These are phyloP conservation scores for Trichopus zeylanicus DNA, from an alignment of 116 monocot genomes.

Conservation along the genomic window DNA sequence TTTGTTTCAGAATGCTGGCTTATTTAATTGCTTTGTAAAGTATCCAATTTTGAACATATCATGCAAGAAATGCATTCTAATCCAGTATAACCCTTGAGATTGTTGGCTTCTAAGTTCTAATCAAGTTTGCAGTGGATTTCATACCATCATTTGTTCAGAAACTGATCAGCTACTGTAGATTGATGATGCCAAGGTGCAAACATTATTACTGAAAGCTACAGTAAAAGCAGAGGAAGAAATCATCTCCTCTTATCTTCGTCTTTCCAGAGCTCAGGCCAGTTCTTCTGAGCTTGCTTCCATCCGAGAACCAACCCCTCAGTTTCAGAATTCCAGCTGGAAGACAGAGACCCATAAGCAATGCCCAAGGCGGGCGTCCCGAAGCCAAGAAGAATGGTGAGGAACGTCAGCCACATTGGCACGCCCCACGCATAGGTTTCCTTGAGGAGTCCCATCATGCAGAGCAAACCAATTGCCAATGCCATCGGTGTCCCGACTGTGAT, in stretches of 20 bases:
- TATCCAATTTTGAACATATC: conserved; percentile 1
- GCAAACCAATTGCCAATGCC: conserved; percentile 33
- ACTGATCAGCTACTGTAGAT: too few relatives aligned
- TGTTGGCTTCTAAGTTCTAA: too few relatives aligned
- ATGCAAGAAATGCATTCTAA: background rate
- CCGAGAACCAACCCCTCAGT: conserved; percentile 58
- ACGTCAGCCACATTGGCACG: conserved; percentile 49
- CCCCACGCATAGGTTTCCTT: conserved; percentile 26
- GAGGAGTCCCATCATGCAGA: conserved; percentile 25
- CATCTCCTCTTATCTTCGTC: conserved; percentile 24
- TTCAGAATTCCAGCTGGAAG: conserved; percentile 61
- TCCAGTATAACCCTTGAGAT: background rate
- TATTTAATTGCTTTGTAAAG: background rate
- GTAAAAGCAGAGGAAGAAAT: background rate
- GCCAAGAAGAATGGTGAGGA: conserved; percentile 26
- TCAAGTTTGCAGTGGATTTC: too few relatives aligned
- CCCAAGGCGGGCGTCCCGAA: conserved; percentile 70
- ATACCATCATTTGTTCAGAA: too few relatives aligned
- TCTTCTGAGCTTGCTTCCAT: conserved; percentile 44
- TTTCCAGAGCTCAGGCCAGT: conserved; percentile 82
- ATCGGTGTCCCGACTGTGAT: conserved; percentile 49
- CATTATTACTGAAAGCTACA: too few relatives aligned
- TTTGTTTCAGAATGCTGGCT: background rate
- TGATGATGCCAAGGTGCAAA: too few relatives aligned
- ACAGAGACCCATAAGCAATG: conserved; percentile 68